Evolutionary conservation across 805 yeast species (phyloP).

Genomic region (Metschnikowia bowlesiae): DNA sequence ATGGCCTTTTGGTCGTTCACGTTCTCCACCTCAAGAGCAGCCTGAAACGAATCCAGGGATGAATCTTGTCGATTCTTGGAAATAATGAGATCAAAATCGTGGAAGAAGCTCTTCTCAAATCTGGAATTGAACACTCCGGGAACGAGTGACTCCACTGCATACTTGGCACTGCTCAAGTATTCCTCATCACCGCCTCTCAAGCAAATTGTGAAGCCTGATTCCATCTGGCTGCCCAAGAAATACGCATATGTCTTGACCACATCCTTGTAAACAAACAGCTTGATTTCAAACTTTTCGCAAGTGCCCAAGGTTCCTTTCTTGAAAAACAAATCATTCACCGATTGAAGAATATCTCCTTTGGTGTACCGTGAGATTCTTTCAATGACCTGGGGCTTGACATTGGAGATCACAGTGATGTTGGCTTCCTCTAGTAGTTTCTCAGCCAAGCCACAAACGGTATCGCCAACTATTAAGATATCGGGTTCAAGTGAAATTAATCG

Average conservation of each 20-base stretch:
- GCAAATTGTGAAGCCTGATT: slow-evolving; percentile 78
- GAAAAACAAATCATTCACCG: slow-evolving; percentile 79
- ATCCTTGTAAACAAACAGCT: slow-evolving; percentile 55
- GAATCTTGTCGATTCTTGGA: slow-evolving; percentile 3
- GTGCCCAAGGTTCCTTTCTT: slow-evolving; percentile 58
- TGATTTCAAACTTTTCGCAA: slow-evolving; percentile 69
- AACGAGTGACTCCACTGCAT: slow-evolving; percentile 74
- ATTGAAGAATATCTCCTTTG: slow-evolving; percentile 76
- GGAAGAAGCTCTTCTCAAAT: slow-evolving; percentile 50
- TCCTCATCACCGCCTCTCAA: slow-evolving; percentile 75
- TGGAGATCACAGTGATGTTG: slow-evolving; percentile 75
- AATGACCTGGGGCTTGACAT: slow-evolving; percentile 77
- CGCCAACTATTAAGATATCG: slow-evolving; percentile 71
- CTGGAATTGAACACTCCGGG: slow-evolving; percentile 74
- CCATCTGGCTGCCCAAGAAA: slow-evolving; percentile 69
- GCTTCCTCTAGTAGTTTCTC: slow-evolving; percentile 64
- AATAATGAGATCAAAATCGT: slow-evolving; percentile 10
- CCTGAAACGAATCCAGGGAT: not conserved
- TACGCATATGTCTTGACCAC: slow-evolving; percentile 68
- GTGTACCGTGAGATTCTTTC: slow-evolving; percentile 75
- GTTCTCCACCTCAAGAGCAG: slow-evolving; percentile 8
- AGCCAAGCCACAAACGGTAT: slow-evolving; percentile 80
- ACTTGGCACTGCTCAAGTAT: slow-evolving; percentile 61
- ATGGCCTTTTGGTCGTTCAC: slow-evolving; percentile 10
- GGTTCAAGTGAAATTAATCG: slow-evolving; percentile 76